phyloP scores from a whole-genome alignment of 371 early-diverging fungal species.

The Mucor circinelloides region DNA sequence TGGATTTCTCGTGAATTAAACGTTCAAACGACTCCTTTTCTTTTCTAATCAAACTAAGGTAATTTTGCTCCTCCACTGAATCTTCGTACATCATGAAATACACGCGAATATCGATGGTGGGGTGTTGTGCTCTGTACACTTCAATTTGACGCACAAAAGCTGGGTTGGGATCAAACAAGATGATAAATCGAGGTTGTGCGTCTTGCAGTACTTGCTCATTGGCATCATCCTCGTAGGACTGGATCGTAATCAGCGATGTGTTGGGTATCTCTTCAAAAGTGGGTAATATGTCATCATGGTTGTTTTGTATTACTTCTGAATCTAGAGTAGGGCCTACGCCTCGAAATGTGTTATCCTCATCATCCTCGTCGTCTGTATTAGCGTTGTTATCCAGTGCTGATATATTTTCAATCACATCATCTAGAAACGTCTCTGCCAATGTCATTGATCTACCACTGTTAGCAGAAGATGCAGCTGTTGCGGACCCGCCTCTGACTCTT shows the following conservation, averaged over 20 bases:
- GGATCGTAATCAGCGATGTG: constrained; percentile 54
- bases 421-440: constrained; percentile 30
- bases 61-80: constrained; percentile 95
- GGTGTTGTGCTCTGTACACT: constrained; percentile 71
- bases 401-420: constrained; percentile 31
- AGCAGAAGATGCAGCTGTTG: constrained; percentile 33
- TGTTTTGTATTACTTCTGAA: background rate
- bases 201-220: constrained; percentile 64
- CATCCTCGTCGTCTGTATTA: constrained; percentile 2
- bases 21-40: constrained; percentile 96
- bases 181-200: constrained; percentile 77
- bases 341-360: background rate
- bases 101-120: constrained; percentile 65
- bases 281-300: constrained; percentile 35
- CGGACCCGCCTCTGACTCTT: constrained; percentile 74
- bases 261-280: constrained; percentile 36
- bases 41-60: constrained; percentile 78
- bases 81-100: constrained; percentile 93
- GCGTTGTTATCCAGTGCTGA: background rate
- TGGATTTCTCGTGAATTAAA: constrained; percentile 88
- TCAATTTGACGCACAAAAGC: constrained; percentile 89
- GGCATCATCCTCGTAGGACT: constrained; percentile 61
- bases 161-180: constrained; percentile 91
- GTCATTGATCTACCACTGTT: constrained; percentile 7
- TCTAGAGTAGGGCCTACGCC: background rate